Evolutionary conservation across 78 protist genomes (phyloP).

Genomic region (Capsaspora owczarzaki): DNA sequence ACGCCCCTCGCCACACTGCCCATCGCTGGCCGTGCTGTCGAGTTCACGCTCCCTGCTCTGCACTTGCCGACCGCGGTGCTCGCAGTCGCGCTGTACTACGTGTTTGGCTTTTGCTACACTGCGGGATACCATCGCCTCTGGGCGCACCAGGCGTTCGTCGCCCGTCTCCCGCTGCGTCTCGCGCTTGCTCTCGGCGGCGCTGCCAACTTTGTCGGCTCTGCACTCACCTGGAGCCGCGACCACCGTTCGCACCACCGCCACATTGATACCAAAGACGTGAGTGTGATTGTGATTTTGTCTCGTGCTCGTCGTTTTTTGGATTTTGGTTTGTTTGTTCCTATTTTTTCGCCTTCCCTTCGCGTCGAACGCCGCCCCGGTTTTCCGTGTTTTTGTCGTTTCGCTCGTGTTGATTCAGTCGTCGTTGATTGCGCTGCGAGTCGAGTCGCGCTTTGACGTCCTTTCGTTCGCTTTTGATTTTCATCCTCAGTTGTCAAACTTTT

Average conservation of each 20-base stretch:
- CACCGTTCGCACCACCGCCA: conserved; percentile 52
- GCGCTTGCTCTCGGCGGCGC: conserved; percentile 11
- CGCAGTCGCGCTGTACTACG: not conserved
- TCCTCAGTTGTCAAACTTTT: no score
- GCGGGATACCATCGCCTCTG: not conserved
- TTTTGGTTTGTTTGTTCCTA: no score
- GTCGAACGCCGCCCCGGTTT: no score
- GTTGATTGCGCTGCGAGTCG: no score
- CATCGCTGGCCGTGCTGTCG: no score
- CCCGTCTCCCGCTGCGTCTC: not conserved
- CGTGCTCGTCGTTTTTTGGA: not conserved
- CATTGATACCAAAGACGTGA: conserved; percentile 37
- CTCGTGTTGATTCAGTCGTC: conserved; percentile 23
- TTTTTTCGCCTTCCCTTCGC: no score
- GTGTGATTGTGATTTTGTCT: not conserved
- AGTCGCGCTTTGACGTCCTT: no score
- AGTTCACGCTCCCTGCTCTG: not conserved
- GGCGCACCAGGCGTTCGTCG: not conserved
- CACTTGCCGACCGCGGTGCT: not conserved
- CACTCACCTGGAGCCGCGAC: conserved; percentile 20
- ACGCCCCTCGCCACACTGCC: no score
- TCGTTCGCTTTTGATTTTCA: no score
- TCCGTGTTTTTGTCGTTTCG: no score
- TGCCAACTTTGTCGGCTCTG: conserved; percentile 29
- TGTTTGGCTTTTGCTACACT: not conserved